These are phyloP conservation scores for Luffa aegyptiaca DNA, from an alignment of 306 rosid species.

Conservation along the genomic window DNA sequence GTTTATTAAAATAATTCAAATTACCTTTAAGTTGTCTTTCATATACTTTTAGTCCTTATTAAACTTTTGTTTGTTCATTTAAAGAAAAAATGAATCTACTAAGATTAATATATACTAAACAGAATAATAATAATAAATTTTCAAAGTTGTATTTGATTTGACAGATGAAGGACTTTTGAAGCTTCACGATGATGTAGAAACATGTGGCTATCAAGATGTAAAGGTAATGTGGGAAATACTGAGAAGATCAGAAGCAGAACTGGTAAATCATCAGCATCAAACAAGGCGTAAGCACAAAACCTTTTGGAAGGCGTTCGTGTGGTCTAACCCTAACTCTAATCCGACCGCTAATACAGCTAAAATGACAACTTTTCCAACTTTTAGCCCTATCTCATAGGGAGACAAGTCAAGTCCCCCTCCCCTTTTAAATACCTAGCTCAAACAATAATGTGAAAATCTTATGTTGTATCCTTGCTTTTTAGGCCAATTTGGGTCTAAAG, in stretches of 20 bases:
- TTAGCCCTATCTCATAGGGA: not conserved
- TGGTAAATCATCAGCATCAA: not conserved
- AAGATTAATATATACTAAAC: too few species aligned
- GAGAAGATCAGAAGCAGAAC: conserved; percentile 29
- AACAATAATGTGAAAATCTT: not conserved
- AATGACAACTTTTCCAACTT: conserved; percentile 26
- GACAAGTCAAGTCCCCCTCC: not conserved
- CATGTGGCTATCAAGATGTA: conserved; percentile 73
- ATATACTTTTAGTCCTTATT: too few species aligned
- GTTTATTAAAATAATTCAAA: too few species aligned
- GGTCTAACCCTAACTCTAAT: conserved; percentile 29
- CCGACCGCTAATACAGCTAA: not conserved
- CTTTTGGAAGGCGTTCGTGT: conserved; percentile 50
- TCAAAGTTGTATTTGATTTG: not conserved
- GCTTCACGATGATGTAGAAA: conserved; percentile 66
- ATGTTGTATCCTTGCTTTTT: conserved; percentile 11
- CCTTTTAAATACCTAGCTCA: not conserved
- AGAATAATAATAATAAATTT: not conserved
- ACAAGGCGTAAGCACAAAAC: conserved; percentile 40
- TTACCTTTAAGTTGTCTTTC: too few species aligned
- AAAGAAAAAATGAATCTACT: too few species aligned
- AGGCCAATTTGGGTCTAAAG: not conserved
- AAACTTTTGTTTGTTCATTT: too few species aligned
- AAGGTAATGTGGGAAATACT: conserved; percentile 93
- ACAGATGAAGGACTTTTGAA: conserved; percentile 61